A percentile compares a stretch with the other conserved stretches of the same genome.
phyloP scores from a whole-genome alignment of 805 yeast species.

The Scheffersomyces spartinae region DNA sequence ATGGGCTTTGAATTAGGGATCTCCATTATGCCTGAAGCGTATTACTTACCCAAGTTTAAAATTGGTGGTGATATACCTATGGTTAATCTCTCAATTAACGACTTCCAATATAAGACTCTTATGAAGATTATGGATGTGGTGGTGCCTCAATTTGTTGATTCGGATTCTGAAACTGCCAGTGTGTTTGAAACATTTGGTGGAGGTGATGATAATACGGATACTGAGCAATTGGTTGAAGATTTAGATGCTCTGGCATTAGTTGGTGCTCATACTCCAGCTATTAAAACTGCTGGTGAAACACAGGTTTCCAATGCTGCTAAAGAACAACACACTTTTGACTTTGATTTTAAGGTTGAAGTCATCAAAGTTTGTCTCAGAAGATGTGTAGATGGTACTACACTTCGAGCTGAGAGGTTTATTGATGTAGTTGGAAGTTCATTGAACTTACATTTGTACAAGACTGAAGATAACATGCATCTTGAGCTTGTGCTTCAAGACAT shows the following conservation, averaged over 20 bases:
- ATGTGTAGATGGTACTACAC: constrained; percentile 50
- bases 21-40: constrained; percentile 76
- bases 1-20: constrained; percentile 66
- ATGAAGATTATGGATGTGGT: constrained; percentile 66
- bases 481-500: constrained; percentile 55
- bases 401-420: constrained; percentile 56
- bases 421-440: constrained; percentile 63
- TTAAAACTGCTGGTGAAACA: background rate
- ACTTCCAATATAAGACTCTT: constrained; percentile 80
- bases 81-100: constrained; percentile 64
- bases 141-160: constrained; percentile 41
- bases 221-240: constrained; percentile 2
- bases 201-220: constrained; percentile 3
- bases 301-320: constrained; percentile 8
- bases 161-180: constrained; percentile 21
- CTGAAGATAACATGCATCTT: constrained; percentile 50
- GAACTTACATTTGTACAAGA: constrained; percentile 46
- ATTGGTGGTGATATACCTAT: constrained; percentile 70
- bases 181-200: constrained; percentile 23
- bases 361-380: constrained; percentile 54
- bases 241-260: background rate
- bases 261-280: background rate
- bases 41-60: constrained; percentile 58
- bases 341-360: constrained; percentile 55
- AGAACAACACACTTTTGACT: constrained; percentile 57